These are phyloP conservation scores for Aspergillus calidoustus DNA, from an alignment of 2,329 filamentous ascomycete species.

Conservation along the genomic window DNA sequence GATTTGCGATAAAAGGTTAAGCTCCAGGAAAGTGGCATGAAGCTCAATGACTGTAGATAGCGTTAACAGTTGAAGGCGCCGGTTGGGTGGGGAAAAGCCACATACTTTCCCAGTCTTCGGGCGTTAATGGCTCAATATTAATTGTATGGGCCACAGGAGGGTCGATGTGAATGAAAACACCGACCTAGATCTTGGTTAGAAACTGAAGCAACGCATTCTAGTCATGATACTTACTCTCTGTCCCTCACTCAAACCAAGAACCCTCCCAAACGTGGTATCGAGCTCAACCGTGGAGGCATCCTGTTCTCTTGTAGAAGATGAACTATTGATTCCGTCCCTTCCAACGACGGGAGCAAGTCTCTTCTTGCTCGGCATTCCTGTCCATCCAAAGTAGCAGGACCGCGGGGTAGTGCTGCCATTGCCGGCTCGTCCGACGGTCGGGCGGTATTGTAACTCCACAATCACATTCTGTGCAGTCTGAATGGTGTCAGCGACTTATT, in stretches of 20 bases:
- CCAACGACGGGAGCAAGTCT: slow-evolving; percentile 73
- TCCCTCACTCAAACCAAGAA: slow-evolving; percentile 77
- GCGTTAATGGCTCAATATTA: slow-evolving; percentile 93
- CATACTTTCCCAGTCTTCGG: slow-evolving; percentile 91
- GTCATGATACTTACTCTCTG: slow-evolving; percentile 66
- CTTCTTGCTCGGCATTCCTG: slow-evolving; percentile 93
- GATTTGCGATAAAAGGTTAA: slow-evolving; percentile 92
- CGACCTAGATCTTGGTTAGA: slow-evolving; percentile 52
- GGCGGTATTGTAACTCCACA: slow-evolving; percentile 83
- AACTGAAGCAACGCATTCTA: slow-evolving; percentile 37
- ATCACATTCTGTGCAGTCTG: slow-evolving; percentile 94
- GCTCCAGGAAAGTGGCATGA: slow-evolving; percentile 91
- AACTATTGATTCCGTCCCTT: slow-evolving; percentile 71
- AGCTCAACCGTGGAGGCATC: slow-evolving; percentile 81
- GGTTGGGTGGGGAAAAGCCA: neutral
- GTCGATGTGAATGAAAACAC: slow-evolving; percentile 77
- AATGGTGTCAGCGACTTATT: neutral
- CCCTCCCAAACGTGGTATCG: slow-evolving; percentile 79
- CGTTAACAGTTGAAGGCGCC: slow-evolving; percentile 14
- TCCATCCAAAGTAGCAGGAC: slow-evolving; percentile 92
- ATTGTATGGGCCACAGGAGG: slow-evolving; percentile 90
- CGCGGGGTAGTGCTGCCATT: slow-evolving; percentile 58
- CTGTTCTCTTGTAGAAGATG: slow-evolving; percentile 67
- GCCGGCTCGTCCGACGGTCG: slow-evolving; percentile 56
- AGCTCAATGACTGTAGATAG: slow-evolving; percentile 76